Base-by-base conservation (phyloP, 176 grass and related monocot genomes). In the Musa acuminata region DNA sequence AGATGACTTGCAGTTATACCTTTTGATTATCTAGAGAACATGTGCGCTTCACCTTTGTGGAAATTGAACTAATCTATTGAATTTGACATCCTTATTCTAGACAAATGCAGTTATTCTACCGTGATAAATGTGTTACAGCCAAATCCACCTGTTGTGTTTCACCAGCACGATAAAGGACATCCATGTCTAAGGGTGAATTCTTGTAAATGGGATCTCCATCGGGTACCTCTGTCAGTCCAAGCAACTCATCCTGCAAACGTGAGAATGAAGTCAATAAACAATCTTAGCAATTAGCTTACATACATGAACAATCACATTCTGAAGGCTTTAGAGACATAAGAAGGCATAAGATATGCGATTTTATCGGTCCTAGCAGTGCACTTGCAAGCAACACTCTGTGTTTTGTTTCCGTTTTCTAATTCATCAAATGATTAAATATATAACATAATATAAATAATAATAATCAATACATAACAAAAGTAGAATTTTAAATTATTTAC, bases 151-250 rank as follows among this genome's bases (percentile, higher is more conserved):
- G 90, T 25, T 82, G 86, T 73, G 86, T 91, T 89, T 91, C 84
- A 73, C 95, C 84, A 23, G 86, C 53, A 19, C 86, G 95, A 72
- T 94, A 98, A 71, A 94, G 65, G 14, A 91, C 84, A 80, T 94
- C 86, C 95, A 91, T 91, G 79, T 94, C 84, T 53, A 91, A 82
- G 51, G 21, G 24, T 29, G 84, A 81, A 75, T 69, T 72, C 76
- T 80, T 87, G 77, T 87, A 89, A 62, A 85, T 43, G 53, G 84
- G 70, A 72, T 91, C 86, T 23, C 86, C 80, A 25, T 51, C 29
- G 14, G 88, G 82, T 78, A 87, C 88, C 27, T 91, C 86, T 25
- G 86, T 84, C 62, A 99, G 84, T 50, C 95, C 90, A 51, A 99
- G 86, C 72, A 99, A 81, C 82, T 99, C 90, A 91, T 99, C 95